Conservation (phyloP, 192 early-diverging fungal species). For the Podochytrium sp. region DNA sequence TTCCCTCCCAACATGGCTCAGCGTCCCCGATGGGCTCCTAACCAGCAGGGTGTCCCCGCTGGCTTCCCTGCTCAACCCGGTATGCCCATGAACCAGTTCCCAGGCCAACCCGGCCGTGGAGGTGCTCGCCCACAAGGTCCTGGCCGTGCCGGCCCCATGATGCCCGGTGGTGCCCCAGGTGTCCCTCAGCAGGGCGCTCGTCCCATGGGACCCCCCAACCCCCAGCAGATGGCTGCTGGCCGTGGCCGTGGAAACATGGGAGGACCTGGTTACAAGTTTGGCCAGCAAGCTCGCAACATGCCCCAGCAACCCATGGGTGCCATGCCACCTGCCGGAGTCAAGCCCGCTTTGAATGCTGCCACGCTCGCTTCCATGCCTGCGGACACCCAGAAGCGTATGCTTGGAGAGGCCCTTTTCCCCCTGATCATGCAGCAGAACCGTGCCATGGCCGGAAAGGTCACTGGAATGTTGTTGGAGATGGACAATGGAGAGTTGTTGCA, state of each 20-base stretch:
- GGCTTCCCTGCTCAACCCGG: constrained; percentile 35
- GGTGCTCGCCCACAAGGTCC: constrained; percentile 31
- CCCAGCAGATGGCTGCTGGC: constrained; percentile 10
- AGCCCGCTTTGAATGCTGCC: constrained; percentile 71
- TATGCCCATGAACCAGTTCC: constrained; percentile 45
- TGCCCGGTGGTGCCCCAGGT: constrained; percentile 13
- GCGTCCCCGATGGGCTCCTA: constrained; percentile 37
- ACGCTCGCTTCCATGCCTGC: constrained; percentile 76
- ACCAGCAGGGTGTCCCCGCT: constrained; percentile 23
- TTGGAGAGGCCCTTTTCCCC: constrained; percentile 95
- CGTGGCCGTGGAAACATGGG: constrained; percentile 44
- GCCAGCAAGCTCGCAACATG: constrained; percentile 52
- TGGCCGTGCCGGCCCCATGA: constrained; percentile 31
- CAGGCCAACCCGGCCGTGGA: constrained; percentile 42
- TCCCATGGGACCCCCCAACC: constrained; percentile 28
- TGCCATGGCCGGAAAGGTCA: constrained; percentile 92
- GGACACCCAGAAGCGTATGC: constrained; percentile 93
- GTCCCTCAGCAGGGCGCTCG: constrained; percentile 34
- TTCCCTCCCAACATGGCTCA: constrained; percentile 49
- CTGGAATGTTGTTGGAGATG: constrained; percentile 99
- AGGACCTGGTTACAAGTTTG: constrained; percentile 51
- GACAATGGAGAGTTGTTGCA: constrained; percentile 92
- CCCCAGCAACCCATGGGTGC: constrained; percentile 32
- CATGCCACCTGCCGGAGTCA: constrained; percentile 44
- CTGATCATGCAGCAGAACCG: constrained; percentile 75